Base-by-base conservation (phyloP, 164 flowering plant species). In the Aristolochia californica region DNA sequence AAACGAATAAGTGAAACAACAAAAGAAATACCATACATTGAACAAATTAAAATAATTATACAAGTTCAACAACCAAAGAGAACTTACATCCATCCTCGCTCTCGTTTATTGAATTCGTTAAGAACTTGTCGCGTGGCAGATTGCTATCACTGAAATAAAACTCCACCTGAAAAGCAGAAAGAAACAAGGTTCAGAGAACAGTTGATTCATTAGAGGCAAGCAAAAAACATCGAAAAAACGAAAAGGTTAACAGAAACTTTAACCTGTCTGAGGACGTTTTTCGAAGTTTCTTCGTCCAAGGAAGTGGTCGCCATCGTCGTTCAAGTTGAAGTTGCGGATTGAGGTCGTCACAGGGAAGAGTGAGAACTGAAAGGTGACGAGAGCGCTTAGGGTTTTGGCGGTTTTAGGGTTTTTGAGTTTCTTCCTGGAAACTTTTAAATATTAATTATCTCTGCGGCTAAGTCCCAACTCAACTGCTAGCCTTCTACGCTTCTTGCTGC, bases 111-210 rank as follows among this genome's bases (percentile, higher is more conserved):
- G 86, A 56, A 59, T 79, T 80, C 70, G 43, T 80, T 30, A 89
- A 75, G 61, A 93, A 89, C 21, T 53, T 68, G 60, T 93, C 98
- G 49, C 84, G 76, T 0, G 96, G 97, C 22, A 93, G 84, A 75
- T 93, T 93, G 67, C 97, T 89, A 55, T 93, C 96, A 59, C 98
- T 79, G 77, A 93, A 89, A 66, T 93, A 93, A 55, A 87, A 93
- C 78, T 93, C 97, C 9, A 88, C 97, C 98, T 91, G 74, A 13
- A 58, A 44, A 25, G 50, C 16, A 56, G 17, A 49, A 45, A 23
- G 20, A 65, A 43, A 17, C 14, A 68, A 26, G 25, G 30, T 12
- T 22, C 38, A 7, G n/a, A n/a, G n/a, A n/a, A n/a, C n/a, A n/a
- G n/a, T n/a, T n/a, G n/a, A 18, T 50, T 18, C 11, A 5, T 18